A percentile compares a stretch with the other conserved stretches of the same genome.
Conservation (phyloP, 495 filamentous ascomycete species). For the Daldinia caldariorum region DNA sequence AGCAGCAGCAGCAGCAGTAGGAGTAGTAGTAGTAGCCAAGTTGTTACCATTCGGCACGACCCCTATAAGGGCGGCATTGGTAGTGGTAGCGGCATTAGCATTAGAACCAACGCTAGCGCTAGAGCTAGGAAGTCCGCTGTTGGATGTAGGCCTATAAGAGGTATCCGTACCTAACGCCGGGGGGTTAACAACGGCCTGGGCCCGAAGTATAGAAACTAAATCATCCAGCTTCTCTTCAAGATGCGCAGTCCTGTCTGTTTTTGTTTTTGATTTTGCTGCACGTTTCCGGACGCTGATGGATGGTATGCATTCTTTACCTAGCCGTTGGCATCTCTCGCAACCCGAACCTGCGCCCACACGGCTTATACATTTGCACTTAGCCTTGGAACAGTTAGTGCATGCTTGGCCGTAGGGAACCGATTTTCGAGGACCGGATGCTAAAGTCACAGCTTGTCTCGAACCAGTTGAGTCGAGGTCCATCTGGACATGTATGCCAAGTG, state of each 20-base stretch:
- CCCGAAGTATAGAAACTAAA: constrained; percentile 54
- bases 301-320: constrained; percentile 54
- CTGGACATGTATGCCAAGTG: constrained; percentile 12
- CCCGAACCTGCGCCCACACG: constrained; percentile 46
- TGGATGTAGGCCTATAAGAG: constrained; percentile 14
- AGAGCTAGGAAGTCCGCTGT: constrained; percentile 18
- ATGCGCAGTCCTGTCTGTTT: constrained; percentile 51
- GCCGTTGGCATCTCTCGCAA: constrained; percentile 65
- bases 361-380: constrained; percentile 66
- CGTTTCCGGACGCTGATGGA: constrained; percentile 54
- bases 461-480: constrained; percentile 34
- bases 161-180: neutral
- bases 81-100: neutral
- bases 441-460: constrained; percentile 8
- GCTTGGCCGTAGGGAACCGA: constrained; percentile 57
- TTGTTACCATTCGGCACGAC: constrained; percentile 8
- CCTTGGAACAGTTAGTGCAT: constrained; percentile 64
- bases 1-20: neutral
- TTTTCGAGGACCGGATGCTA: constrained; percentile 21
- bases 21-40: neutral
- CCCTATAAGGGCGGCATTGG: constrained; percentile 2
- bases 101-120: constrained; percentile 12
- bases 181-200: constrained; percentile 41
- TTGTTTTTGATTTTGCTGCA: constrained; percentile 30
- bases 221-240: constrained; percentile 60